These are phyloP conservation scores for Salvia miltiorrhiza DNA, from an alignment of 257 asterid genomes.

Conservation along the genomic window DNA sequence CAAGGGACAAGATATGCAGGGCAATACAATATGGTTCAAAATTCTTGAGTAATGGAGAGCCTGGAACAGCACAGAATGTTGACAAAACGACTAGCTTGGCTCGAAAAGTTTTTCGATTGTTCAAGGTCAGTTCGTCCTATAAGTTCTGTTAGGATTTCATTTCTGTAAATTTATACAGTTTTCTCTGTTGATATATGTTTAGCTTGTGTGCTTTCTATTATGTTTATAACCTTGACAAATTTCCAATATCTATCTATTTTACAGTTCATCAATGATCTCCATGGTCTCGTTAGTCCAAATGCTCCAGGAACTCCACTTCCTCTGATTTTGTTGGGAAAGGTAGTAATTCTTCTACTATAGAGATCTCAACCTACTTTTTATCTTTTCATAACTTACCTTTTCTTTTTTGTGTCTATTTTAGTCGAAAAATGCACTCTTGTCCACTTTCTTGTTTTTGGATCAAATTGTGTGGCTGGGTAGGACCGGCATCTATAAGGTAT, in stretches of 20 bases:
- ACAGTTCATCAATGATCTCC: slow-evolving; percentile 94
- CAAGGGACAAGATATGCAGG: slow-evolving; percentile 99
- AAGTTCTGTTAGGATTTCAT: not conserved
- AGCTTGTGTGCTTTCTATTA: not conserved
- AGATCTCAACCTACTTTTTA: not conserved
- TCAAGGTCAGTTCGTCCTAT: slow-evolving; percentile 53
- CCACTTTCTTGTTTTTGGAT: slow-evolving; percentile 88
- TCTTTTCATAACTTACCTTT: slow-evolving; percentile 2
- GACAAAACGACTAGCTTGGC: slow-evolving; percentile 94
- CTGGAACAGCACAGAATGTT: slow-evolving; percentile 89
- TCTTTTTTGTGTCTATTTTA: slow-evolving; percentile 32
- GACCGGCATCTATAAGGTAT: slow-evolving; percentile 91
- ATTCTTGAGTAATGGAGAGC: slow-evolving; percentile 88
- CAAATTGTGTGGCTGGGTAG: slow-evolving; percentile 94
- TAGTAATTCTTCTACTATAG: slow-evolving; percentile 18
- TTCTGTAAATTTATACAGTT: not conserved
- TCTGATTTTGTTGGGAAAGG: slow-evolving; percentile 84
- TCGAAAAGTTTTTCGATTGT: slow-evolving; percentile 93
- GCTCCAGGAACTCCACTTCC: slow-evolving; percentile 94
- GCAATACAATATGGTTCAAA: slow-evolving; percentile 97
- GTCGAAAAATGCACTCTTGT: slow-evolving; percentile 89
- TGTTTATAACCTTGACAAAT: not conserved
- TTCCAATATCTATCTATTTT: slow-evolving; percentile 1
- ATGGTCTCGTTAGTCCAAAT: slow-evolving; percentile 75
- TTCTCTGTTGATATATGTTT: not conserved